Conservation (phyloP, 2,329 filamentous ascomycete species). For the Aspergillus ruber region DNA sequence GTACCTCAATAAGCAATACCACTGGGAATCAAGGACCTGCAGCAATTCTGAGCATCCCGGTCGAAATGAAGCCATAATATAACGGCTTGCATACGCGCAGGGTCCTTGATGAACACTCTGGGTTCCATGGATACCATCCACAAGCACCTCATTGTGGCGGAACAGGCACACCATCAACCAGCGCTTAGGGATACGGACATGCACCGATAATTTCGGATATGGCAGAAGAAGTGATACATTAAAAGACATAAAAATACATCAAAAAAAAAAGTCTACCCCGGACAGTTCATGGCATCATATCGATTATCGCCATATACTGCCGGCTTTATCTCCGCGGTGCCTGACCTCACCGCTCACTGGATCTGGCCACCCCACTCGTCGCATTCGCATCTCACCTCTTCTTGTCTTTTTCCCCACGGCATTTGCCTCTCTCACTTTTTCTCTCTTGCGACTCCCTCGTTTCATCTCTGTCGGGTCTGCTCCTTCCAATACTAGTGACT, state of each 20-base stretch:
- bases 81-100: background rate
- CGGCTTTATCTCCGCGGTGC: background rate
- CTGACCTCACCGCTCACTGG: background rate
- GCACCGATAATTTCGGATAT: background rate
- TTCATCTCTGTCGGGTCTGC: background rate
- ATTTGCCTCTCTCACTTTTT: background rate
- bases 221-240: background rate
- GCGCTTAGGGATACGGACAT: background rate
- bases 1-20: background rate
- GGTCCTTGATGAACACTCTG: background rate
- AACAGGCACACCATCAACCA: too few relatives aligned
- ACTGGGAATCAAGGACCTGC: background rate
- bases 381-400: constrained; percentile 1
- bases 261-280: background rate
- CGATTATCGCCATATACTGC: too few relatives aligned
- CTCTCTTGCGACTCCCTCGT: background rate
- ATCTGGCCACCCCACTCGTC: background rate
- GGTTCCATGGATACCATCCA: too few relatives aligned
- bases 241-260: background rate
- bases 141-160: too few relatives aligned
- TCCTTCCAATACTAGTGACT: background rate
- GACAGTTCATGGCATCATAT: too few relatives aligned
- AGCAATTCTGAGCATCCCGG: background rate
- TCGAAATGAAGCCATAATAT: background rate
- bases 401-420: background rate